These are phyloP conservation scores for Talaromyces atroroseus DNA, from an alignment of 2,329 filamentous ascomycete genomes.

Conservation along the genomic window DNA sequence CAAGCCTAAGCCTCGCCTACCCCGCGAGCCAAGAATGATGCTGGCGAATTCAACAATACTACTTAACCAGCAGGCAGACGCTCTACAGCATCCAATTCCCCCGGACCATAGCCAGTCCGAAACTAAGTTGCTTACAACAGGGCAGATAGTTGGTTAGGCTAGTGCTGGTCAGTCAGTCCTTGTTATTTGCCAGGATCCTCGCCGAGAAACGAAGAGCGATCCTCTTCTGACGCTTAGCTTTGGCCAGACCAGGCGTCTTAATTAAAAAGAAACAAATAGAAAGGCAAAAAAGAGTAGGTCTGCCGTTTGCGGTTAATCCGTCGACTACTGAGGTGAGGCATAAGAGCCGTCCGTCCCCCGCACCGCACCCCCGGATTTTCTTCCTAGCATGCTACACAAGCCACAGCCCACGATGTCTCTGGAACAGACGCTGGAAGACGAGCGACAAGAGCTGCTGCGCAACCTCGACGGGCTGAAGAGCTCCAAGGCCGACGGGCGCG, in stretches of 20 bases:
- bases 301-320: neutral
- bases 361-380: slow-evolving; percentile 11
- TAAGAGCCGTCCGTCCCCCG: neutral
- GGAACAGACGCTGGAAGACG: slow-evolving; percentile 70
- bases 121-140: too few relatives aligned
- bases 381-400: neutral
- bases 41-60: neutral
- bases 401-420: slow-evolving; percentile 56
- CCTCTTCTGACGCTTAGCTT: too few relatives aligned
- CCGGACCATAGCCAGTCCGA: too few relatives aligned
- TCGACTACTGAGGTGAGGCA: too few relatives aligned
- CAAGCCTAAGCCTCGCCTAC: slow-evolving; percentile 8
- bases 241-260: too few relatives aligned
- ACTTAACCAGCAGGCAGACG: too few relatives aligned
- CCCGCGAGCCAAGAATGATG: slow-evolving; percentile 7
- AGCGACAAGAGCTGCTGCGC: slow-evolving; percentile 66
- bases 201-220: neutral
- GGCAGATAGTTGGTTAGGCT: too few relatives aligned
- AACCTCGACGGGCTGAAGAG: slow-evolving; percentile 52
- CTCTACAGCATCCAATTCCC: too few relatives aligned
- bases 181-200: neutral
- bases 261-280: too few relatives aligned
- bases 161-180: too few relatives aligned
- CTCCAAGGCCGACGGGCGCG: slow-evolving; percentile 33
- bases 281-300: too few relatives aligned